Conservation (phyloP, 2,329 filamentous ascomycete genomes). For the Nectriaceae sp. region DNA sequence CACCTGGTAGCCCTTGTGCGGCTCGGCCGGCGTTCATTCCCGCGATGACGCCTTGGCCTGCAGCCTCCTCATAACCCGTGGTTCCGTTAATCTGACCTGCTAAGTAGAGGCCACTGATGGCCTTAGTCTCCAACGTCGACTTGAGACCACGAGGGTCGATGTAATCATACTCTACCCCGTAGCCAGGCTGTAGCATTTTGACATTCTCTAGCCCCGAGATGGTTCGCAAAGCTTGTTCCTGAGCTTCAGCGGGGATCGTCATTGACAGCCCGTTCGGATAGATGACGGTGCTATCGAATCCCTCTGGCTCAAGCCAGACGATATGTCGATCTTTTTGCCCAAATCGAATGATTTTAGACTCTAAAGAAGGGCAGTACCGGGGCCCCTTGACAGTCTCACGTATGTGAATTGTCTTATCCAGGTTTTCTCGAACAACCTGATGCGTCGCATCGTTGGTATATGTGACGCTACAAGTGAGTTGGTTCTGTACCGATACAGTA, state of each 20-base stretch:
- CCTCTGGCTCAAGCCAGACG: constrained; percentile 96
- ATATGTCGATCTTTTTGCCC: constrained; percentile 78
- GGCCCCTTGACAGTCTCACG: constrained; percentile 93
- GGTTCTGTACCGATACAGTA: constrained; percentile 73
- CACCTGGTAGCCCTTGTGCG: constrained; percentile 63
- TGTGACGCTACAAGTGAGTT: constrained; percentile 84
- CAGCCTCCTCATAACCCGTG: constrained; percentile 96
- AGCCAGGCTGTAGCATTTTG: constrained; percentile 90
- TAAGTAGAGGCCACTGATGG: constrained; percentile 83
- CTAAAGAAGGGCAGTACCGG: constrained; percentile 91
- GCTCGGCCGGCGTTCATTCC: constrained; percentile 92
- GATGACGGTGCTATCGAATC: constrained; percentile 84
- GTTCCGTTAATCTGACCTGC: constrained; percentile 98
- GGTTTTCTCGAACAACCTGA: constrained; percentile 79
- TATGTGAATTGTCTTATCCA: constrained; percentile 97
- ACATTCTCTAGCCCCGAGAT: constrained; percentile 87
- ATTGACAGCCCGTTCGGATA: constrained; percentile 98
- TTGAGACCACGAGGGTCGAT: constrained; percentile 88
- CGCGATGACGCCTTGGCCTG: constrained; percentile 87
- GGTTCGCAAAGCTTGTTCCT: constrained; percentile 81
- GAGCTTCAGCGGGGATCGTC: constrained; percentile 88
- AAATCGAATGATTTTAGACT: constrained; percentile 92
- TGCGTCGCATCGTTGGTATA: constrained; percentile 84
- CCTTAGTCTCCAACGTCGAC: constrained; percentile 91
- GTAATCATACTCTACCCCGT: constrained; percentile 98